Percentiles rank a stretch among this genome's conserved stretches.
These are phyloP conservation scores for Pharus latifolius DNA, from an alignment of 176 grass and related monocot genomes.

Conservation along the genomic window DNA sequence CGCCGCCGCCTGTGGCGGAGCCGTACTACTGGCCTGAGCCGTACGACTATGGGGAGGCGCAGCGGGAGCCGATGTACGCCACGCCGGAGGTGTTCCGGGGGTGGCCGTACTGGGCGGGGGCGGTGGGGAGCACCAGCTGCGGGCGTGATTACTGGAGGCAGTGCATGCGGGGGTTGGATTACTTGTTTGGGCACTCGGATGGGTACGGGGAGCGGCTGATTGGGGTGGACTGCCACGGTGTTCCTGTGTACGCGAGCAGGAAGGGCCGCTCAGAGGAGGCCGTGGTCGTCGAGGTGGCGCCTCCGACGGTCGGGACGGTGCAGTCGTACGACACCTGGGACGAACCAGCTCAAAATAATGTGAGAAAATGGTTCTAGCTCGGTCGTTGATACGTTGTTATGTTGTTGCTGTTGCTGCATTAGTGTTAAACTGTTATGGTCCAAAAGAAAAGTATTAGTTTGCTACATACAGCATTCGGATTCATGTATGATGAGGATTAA, in stretches of 20 bases:
- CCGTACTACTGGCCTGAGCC: constrained; percentile 56
- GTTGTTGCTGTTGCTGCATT: too few relatives aligned
- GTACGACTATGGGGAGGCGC: constrained; percentile 37
- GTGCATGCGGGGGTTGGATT: constrained; percentile 67
- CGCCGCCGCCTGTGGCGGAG: constrained; percentile 4
- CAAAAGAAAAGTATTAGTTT: too few relatives aligned
- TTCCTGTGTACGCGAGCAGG: constrained; percentile 76
- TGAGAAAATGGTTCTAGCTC: too few relatives aligned
- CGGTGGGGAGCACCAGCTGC: constrained; percentile 1
- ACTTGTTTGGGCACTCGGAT: constrained; percentile 73
- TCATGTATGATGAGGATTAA: too few relatives aligned
- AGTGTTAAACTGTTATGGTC: too few relatives aligned
- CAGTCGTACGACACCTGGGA: constrained; percentile 24
- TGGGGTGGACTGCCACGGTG: constrained; percentile 41
- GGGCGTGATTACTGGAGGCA: constrained; percentile 53
- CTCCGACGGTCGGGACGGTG: constrained; percentile 24
- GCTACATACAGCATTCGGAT: too few relatives aligned
- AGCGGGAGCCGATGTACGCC: constrained; percentile 13
- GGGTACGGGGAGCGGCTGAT: constrained; percentile 73
- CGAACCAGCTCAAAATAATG: constrained; percentile 22
- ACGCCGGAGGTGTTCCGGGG: constrained; percentile 50
- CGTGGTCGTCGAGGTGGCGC: constrained; percentile 47
- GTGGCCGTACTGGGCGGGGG: constrained; percentile 18
- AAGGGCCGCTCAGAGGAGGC: constrained; percentile 29
- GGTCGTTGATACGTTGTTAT: too few relatives aligned